phyloP scores from a whole-genome alignment of 345 rosid species.

The Citrus trifoliata region DNA sequence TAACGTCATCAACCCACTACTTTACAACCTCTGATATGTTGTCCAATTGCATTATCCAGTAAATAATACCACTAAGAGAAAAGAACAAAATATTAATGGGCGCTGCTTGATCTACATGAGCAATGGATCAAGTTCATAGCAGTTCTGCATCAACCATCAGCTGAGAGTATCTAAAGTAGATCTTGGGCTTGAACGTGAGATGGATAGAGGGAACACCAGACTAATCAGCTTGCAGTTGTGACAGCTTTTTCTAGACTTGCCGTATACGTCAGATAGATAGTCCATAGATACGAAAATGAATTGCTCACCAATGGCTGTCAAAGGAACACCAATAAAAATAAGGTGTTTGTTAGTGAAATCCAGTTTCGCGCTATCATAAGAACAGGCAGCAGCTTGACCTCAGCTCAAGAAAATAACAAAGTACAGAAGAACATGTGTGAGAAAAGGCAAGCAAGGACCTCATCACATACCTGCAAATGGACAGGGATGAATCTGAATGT shows the following conservation, averaged over 20 bases:
- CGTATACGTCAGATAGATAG: conserved; percentile 84
- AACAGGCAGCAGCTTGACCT: background rate
- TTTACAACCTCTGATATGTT: background rate
- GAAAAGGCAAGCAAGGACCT: background rate
- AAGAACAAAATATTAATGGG: background rate
- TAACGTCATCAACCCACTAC: background rate
- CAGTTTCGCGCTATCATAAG: background rate
- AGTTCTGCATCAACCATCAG: background rate
- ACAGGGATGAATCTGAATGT: conserved; percentile 78
- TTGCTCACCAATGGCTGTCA: conserved; percentile 88
- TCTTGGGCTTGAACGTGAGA: background rate
- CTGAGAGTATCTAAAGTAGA: background rate
- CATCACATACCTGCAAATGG: conserved; percentile 67
- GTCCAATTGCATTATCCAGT: background rate
- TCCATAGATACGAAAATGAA: conserved; percentile 90
- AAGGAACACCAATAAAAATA: background rate
- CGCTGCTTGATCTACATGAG: background rate
- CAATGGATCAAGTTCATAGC: background rate
- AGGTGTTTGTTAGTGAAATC: background rate
- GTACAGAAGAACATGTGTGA: background rate
- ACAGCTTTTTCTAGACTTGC: conserved; percentile 63
- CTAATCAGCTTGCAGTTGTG: conserved; percentile 28
- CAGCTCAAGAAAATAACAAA: background rate
- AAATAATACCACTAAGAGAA: background rate
- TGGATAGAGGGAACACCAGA: background rate